These are phyloP conservation scores for Suillus subalutaceus DNA, from an alignment of 768 basidiomycete genomes.

Conservation along the genomic window DNA sequence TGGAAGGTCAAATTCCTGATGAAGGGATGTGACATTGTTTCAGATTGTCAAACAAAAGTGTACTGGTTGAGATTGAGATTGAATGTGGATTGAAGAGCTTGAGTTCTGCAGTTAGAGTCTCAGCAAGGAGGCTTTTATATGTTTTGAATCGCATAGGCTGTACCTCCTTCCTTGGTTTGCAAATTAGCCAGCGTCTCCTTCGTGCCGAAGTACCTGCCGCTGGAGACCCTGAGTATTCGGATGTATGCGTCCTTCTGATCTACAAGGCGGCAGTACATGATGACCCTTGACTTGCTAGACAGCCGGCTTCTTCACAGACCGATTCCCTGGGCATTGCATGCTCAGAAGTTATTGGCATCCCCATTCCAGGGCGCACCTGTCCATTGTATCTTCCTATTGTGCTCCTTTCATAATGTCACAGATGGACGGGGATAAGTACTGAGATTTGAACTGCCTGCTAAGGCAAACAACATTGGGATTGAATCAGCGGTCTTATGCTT, in stretches of 20 bases:
- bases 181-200: neutral
- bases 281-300: neutral
- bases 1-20: neutral
- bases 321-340: neutral
- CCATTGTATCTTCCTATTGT: neutral
- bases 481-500: neutral
- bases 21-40: neutral
- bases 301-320: neutral
- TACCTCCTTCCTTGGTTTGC: neutral
- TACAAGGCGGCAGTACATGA: neutral
- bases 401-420: neutral
- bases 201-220: neutral
- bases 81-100: neutral
- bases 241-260: no score
- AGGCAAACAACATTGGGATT: neutral
- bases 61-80: neutral
- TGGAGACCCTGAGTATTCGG: neutral
- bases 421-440: neutral
- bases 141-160: neutral
- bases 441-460: neutral
- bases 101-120: neutral
- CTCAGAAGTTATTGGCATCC: neutral
- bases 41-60: neutral
- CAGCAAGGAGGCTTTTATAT: neutral
- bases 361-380: no score